Conservation (phyloP, 164 flowering plant species). For the Macadamia tetraphylla region DNA sequence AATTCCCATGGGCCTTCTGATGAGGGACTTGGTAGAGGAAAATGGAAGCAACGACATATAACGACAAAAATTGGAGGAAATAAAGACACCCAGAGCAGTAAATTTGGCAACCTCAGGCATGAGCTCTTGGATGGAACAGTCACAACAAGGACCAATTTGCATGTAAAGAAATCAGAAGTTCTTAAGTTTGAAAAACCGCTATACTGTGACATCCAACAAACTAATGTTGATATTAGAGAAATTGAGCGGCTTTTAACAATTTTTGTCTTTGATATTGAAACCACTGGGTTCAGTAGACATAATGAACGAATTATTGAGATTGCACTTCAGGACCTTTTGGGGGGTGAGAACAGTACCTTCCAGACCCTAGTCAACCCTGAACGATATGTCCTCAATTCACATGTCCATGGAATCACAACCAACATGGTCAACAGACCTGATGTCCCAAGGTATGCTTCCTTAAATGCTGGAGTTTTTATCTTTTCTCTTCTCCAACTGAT, state of each 20-base stretch:
- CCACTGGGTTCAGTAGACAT: slow-evolving; percentile 71
- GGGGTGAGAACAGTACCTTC: slow-evolving; percentile 85
- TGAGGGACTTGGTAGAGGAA: slow-evolving; percentile 28
- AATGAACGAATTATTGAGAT: slow-evolving; percentile 69
- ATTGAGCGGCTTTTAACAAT: slow-evolving; percentile 40
- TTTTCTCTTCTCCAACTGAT: not conserved
- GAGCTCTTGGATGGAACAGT: slow-evolving; percentile 36
- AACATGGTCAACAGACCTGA: slow-evolving; percentile 69
- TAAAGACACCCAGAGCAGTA: slow-evolving; percentile 25
- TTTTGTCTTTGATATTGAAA: slow-evolving; percentile 76
- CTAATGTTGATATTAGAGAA: slow-evolving; percentile 30
- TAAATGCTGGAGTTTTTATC: not conserved
- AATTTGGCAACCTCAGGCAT: slow-evolving; percentile 25
- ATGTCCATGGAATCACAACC: slow-evolving; percentile 65
- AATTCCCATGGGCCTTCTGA: slow-evolving; percentile 23
- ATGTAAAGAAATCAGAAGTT: slow-evolving; percentile 24
- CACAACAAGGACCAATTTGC: slow-evolving; percentile 24
- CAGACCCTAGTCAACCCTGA: slow-evolving; percentile 80
- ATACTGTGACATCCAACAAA: slow-evolving; percentile 29
- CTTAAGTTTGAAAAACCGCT: slow-evolving; percentile 27
- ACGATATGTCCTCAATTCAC: slow-evolving; percentile 46
- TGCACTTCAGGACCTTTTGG: slow-evolving; percentile 71
- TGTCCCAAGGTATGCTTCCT: slow-evolving; percentile 64
- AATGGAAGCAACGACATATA: slow-evolving; percentile 36
- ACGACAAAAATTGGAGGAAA: slow-evolving; percentile 38